A percentile compares a stretch with the other conserved stretches of the same genome.
phyloP scores from a whole-genome alignment of 2,329 filamentous ascomycete genomes.

The Pyricularia sp. region DNA sequence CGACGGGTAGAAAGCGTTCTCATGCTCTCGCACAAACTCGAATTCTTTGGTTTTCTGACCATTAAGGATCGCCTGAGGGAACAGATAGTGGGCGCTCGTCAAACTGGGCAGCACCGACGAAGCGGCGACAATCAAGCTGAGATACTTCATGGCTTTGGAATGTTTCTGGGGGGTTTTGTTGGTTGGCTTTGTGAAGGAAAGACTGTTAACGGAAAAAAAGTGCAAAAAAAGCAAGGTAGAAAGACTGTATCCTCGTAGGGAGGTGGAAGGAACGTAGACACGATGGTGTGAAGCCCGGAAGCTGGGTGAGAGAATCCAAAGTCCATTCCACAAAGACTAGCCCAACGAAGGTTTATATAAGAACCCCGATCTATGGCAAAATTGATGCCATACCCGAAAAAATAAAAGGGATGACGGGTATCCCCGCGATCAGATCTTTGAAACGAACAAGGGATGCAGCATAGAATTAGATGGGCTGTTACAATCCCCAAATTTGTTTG shows the following conservation, averaged over 20 bases:
- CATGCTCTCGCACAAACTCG: slow-evolving; percentile 16
- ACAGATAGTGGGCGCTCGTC: slow-evolving; percentile 20
- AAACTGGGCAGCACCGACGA: slow-evolving; percentile 11
- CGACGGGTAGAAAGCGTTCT: slow-evolving; percentile 13
- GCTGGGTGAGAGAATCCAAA: not conserved
- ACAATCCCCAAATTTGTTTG: not conserved
- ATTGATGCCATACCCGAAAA: not conserved
- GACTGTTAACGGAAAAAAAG: not conserved
- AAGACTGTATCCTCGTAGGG: not conserved
- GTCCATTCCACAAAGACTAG: not conserved
- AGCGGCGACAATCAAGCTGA: not conserved
- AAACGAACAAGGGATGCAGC: not conserved
- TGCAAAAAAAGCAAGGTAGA: not conserved
- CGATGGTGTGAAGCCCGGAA: slow-evolving; percentile 21
- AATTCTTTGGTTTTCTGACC: slow-evolving; percentile 10
- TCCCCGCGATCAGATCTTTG: no score
- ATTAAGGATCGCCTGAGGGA: slow-evolving; percentile 17
- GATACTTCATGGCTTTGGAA: not conserved
- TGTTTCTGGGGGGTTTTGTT: not conserved
- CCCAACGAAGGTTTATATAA: not conserved
- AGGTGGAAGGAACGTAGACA: not conserved
- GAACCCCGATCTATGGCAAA: not conserved
- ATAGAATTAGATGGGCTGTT: not conserved
- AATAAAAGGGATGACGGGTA: not conserved
- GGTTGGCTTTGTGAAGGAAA: not conserved